phyloP scores from a whole-genome alignment of 1,284 basidiomycete species.

The Mixia osmundae region DNA sequence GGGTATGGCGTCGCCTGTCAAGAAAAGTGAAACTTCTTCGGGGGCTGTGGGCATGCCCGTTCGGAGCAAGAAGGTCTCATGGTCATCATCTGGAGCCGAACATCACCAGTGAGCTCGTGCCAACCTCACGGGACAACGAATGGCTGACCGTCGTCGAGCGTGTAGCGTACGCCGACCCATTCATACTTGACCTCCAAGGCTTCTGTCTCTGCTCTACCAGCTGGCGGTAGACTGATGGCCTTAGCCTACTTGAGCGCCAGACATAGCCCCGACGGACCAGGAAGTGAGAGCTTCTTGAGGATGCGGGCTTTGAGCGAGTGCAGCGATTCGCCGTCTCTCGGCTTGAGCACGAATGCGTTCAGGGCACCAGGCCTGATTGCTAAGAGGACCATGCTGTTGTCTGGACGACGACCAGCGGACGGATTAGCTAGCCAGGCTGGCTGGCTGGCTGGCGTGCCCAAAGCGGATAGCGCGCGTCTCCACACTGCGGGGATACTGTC shows the following conservation, averaged over 20 bases:
- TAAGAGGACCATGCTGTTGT: constrained; percentile 9
- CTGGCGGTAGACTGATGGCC: too few relatives aligned
- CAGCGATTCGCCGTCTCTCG: constrained; percentile 3
- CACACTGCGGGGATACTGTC: too few relatives aligned
- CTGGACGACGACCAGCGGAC: too few relatives aligned
- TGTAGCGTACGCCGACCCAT: constrained; percentile 12
- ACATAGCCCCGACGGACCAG: too few relatives aligned
- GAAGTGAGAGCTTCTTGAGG: constrained; percentile 9
- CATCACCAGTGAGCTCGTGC: too few relatives aligned
- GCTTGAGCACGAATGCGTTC: constrained; percentile 16
- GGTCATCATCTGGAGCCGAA: too few relatives aligned
- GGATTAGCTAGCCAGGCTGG: too few relatives aligned
- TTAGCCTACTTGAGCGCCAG: constrained; percentile 4
- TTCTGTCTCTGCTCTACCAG: too few relatives aligned
- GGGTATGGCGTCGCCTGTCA: not conserved
- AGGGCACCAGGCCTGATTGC: constrained; percentile 14
- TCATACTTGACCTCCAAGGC: constrained; percentile 4
- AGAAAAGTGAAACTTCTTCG: not conserved
- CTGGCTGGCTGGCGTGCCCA: too few relatives aligned
- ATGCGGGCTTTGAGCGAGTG: constrained; percentile 9
- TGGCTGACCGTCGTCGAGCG: constrained; percentile 16
- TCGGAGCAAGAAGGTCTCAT: too few relatives aligned
- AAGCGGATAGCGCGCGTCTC: too few relatives aligned
- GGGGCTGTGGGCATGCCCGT: too few relatives aligned
- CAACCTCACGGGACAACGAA: not conserved